Evolutionary conservation across 2,329 filamentous ascomycete genomes (phyloP), one percentile per base, ranked within the genome.

Genomic region (Exophiala lecanii-corni): DNA sequence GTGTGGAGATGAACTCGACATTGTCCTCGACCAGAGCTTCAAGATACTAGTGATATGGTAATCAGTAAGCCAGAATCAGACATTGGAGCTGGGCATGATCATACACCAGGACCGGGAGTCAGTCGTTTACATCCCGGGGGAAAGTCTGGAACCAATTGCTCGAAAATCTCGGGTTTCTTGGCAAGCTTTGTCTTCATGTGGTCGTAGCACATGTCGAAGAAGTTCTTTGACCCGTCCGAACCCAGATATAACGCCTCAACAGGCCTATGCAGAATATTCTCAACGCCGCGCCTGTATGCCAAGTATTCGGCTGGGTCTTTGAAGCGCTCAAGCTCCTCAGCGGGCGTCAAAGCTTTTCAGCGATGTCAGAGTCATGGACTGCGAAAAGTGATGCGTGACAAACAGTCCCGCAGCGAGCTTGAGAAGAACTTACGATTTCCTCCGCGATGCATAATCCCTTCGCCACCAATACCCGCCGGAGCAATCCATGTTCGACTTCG

Each of bases 401-500:
- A 17, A 18, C 19, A 9, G 34, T 43, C 21, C 41, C 20, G 30
- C 46, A 39, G 2, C 3, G 50, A 35, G 32, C 12, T 3, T 43
- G 34, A 3, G 47, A 49, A 12, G 53, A 25, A 4, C 45, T 30
- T 3, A 36, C 21, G 20, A 51, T 36, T 39, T 28, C 33, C 34
- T 36, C 32, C 48, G 41, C 23, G 6, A 26, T 26, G 7, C 6
- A 26, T 6, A 6, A 26, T 12, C 7, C 23, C 23, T 12, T 26
- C 7, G 23, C 7, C 23, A 7, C 23, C 23, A 6, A 26, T 26
- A 12, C 23, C 23, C 6, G 12, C 6, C 12, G 39, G 2, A 12
- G 59, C 48, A 2, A 62, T 43, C 56, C 58, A 62, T 3, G 57
- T 62, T 5, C 55, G 44, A 12, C 43, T 50, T 3, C 59, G 58